A percentile compares a stretch with the other conserved stretches of the same genome.
Evolutionary conservation across 495 filamentous ascomycete species (phyloP).

Genomic region (Corynascus novoguineensis): DNA sequence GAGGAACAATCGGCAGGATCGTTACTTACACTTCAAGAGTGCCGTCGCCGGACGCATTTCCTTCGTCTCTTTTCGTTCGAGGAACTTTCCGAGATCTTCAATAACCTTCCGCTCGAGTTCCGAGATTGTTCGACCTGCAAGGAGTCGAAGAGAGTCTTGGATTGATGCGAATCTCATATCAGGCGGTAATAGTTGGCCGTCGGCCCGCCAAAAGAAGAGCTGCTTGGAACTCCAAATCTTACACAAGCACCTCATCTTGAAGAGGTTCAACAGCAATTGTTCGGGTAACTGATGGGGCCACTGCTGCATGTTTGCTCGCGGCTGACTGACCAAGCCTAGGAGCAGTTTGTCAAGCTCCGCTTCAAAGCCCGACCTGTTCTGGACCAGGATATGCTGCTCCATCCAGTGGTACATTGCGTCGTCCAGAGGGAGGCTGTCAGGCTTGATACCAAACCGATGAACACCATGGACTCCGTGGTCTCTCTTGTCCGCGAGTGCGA

Average conservation of each 20-base stretch:
- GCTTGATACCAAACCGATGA: background rate
- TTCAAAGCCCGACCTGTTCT: slow-evolving; percentile 12
- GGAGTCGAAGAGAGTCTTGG: slow-evolving; percentile 16
- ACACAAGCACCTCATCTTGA: slow-evolving; percentile 26
- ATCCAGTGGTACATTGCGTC: slow-evolving; percentile 11
- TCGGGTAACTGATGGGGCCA: background rate
- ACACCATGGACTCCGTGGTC: background rate
- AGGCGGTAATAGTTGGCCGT: background rate
- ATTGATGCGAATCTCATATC: slow-evolving; percentile 5
- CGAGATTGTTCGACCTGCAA: slow-evolving; percentile 22
- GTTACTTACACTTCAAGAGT: slow-evolving; percentile 12
- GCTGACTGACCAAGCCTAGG: slow-evolving; percentile 1
- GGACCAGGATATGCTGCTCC: slow-evolving; percentile 6
- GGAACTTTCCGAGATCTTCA: slow-evolving; percentile 12
- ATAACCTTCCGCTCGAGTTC: slow-evolving; percentile 18
- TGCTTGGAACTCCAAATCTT: slow-evolving; percentile 23
- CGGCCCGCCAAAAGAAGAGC: slow-evolving; percentile 8
- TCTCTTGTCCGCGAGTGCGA: slow-evolving; percentile 1
- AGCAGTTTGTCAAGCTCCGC: slow-evolving; percentile 20
- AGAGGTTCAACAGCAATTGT: slow-evolving; percentile 13
- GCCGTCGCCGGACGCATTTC: slow-evolving; percentile 1
- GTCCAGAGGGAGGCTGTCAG: background rate
- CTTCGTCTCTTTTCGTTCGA: background rate
- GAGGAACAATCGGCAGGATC: no score
- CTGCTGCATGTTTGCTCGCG: background rate